These are phyloP conservation scores for Gnomoniopsis smithogilvyi DNA, from an alignment of 2,329 filamentous ascomycete genomes.

Conservation along the genomic window DNA sequence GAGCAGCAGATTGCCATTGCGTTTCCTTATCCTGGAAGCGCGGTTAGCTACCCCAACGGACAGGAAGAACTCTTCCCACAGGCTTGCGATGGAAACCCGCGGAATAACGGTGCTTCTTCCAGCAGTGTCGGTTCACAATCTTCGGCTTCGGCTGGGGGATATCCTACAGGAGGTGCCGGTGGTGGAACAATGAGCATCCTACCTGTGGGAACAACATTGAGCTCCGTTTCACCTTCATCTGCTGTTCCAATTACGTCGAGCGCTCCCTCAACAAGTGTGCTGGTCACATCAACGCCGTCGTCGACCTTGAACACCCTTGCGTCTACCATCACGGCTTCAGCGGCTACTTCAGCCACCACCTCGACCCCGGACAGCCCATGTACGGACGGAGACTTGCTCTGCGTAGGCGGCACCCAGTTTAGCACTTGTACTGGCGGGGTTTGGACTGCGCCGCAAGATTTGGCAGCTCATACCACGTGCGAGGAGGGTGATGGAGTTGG, in stretches of 20 bases:
- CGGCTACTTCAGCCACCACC: neutral
- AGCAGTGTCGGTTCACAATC: neutral
- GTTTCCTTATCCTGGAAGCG: conserved; percentile 62
- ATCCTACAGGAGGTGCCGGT: neutral
- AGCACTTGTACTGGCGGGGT: conserved; percentile 12
- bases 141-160: neutral
- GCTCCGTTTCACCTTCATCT: neutral
- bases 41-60: conserved; percentile 41
- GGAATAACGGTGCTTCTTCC: conserved; percentile 2
- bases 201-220: neutral
- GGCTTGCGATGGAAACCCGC: conserved; percentile 29
- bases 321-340: neutral
- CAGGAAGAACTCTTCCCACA: conserved; percentile 29
- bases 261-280: neutral
- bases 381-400: conserved; percentile 12
- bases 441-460: conserved; percentile 10
- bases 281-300: neutral
- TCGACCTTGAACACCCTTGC: neutral
- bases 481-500: conserved; percentile 6
- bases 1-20: conserved; percentile 40
- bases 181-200: neutral
- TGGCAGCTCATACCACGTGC: conserved; percentile 5
- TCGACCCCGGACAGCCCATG: neutral
- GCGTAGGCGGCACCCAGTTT: conserved; percentile 9
- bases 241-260: neutral